Conservation (phyloP, 73 alveolate genomes). For the Diophrys sp. region DNA sequence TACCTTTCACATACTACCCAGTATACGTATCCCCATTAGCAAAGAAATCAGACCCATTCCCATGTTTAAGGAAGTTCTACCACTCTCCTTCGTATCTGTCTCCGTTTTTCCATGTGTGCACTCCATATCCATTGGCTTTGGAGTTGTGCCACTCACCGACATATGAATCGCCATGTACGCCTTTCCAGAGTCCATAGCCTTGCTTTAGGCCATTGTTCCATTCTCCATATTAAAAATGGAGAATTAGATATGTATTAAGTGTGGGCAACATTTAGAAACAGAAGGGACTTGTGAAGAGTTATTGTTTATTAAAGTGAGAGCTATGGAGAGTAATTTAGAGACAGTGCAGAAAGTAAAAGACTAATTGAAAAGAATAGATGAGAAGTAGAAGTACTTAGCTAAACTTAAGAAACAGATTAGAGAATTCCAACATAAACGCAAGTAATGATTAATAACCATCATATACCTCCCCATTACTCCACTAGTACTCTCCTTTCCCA, state of each 20-base stretch:
- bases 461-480: neutral
- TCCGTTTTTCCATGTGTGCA: too few species aligned
- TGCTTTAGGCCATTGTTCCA: constrained; percentile 44
- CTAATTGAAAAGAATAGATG: too few species aligned
- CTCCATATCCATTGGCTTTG: constrained; percentile 55
- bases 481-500: constrained; percentile 6
- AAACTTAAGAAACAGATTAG: too few species aligned
- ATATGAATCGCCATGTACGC: constrained; percentile 64
- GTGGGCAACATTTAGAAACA: too few species aligned
- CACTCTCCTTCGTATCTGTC: constrained; percentile 36
- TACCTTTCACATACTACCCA: constrained; percentile 19
- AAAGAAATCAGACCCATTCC: constrained; percentile 14
- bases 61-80: constrained; percentile 15
- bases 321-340: too few species aligned
- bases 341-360: too few species aligned
- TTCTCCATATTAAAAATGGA: too few species aligned
- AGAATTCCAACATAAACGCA: too few species aligned
- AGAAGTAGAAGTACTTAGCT: too few species aligned
- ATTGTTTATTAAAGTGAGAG: too few species aligned
- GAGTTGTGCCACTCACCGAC: constrained; percentile 61
- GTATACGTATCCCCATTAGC: constrained; percentile 18
- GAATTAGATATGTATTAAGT: too few species aligned
- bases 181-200: constrained; percentile 59
- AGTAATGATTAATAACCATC: neutral
- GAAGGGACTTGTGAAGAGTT: too few species aligned